Conservation (phyloP, 1,139 yeast genomes). For the Yamadazyma atlantica region DNA sequence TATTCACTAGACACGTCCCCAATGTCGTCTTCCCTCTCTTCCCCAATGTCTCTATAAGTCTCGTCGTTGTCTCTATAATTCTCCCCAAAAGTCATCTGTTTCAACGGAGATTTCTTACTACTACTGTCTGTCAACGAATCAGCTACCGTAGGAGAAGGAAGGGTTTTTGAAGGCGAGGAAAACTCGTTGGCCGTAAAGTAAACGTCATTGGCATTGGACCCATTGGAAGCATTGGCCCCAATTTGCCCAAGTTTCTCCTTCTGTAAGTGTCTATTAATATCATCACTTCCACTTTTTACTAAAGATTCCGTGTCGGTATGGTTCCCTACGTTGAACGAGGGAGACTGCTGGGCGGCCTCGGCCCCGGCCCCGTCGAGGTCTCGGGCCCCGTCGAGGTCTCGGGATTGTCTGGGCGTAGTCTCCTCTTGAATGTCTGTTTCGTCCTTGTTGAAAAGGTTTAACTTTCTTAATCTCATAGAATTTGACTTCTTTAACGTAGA, state of each 20-base stretch:
- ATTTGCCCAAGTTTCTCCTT: constrained; percentile 19
- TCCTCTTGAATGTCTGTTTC: constrained; percentile 15
- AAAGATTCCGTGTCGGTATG: constrained; percentile 10
- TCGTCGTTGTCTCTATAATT: constrained; percentile 9
- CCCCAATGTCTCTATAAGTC: too few relatives aligned
- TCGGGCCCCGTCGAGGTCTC: too few relatives aligned
- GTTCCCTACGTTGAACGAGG: constrained; percentile 14
- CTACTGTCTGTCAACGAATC: constrained; percentile 12
- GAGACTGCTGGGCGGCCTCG: too few relatives aligned
- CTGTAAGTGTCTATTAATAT: constrained; percentile 13
- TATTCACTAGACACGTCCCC: constrained; percentile 10
- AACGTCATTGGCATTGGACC: constrained; percentile 25
- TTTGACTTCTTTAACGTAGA: constrained; percentile 42
- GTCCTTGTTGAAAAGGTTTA: constrained; percentile 33
- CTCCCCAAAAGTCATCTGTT: constrained; percentile 4
- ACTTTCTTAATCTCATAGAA: constrained; percentile 44
- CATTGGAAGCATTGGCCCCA: constrained; percentile 23
- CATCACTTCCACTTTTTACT: constrained; percentile 18
- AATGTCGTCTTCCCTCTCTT: constrained; percentile 7
- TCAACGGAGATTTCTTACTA: constrained; percentile 10
- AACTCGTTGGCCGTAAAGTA: constrained; percentile 44
- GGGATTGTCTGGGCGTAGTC: constrained; percentile 1
- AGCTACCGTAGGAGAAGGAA: constrained; percentile 15
- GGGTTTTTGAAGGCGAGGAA: constrained; percentile 10
- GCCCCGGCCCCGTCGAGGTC: too few relatives aligned